Conservation (phyloP, 2,329 filamentous ascomycete species). For the Fusarium sp. region DNA sequence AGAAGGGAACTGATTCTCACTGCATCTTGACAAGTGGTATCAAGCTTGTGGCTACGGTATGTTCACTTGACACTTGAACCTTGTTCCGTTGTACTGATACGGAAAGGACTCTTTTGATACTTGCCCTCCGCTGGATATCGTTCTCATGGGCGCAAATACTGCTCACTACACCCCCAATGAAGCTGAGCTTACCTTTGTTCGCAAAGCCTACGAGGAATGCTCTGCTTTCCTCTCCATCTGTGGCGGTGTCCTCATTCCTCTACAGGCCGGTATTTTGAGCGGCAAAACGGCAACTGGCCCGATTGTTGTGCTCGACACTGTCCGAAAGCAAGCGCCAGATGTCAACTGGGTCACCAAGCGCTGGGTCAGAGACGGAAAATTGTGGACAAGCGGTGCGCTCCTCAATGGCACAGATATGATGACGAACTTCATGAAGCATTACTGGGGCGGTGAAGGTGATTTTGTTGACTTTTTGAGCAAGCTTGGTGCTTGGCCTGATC, state of each 20-base stretch:
- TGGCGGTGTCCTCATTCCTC: constrained; percentile 46
- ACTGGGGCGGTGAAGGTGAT: constrained; percentile 41
- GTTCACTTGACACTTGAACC: neutral
- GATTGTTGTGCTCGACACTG: constrained; percentile 36
- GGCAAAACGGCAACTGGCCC: constrained; percentile 52
- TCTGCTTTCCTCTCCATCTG: constrained; percentile 53
- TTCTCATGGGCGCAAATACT: constrained; percentile 51
- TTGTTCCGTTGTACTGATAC: neutral
- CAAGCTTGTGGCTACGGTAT: constrained; percentile 44
- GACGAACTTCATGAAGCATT: constrained; percentile 41
- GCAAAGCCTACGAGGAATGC: constrained; percentile 47
- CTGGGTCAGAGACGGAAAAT: constrained; percentile 48
- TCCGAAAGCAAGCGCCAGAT: constrained; percentile 43
- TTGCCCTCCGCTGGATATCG: constrained; percentile 53
- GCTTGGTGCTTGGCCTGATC: constrained; percentile 39
- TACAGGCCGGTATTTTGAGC: constrained; percentile 48
- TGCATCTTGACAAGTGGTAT: constrained; percentile 41
- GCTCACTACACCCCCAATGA: constrained; percentile 43
- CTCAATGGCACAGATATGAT: constrained; percentile 50
- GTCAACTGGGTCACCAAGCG: constrained; percentile 52
- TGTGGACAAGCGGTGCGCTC: constrained; percentile 49
- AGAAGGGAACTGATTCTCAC: constrained; percentile 20
- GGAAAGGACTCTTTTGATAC: constrained; percentile 50
- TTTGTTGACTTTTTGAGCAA: constrained; percentile 34
- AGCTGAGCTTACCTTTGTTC: constrained; percentile 49